phyloP scores from a whole-genome alignment of 768 basidiomycete species.

The Boletus sensibilis region DNA sequence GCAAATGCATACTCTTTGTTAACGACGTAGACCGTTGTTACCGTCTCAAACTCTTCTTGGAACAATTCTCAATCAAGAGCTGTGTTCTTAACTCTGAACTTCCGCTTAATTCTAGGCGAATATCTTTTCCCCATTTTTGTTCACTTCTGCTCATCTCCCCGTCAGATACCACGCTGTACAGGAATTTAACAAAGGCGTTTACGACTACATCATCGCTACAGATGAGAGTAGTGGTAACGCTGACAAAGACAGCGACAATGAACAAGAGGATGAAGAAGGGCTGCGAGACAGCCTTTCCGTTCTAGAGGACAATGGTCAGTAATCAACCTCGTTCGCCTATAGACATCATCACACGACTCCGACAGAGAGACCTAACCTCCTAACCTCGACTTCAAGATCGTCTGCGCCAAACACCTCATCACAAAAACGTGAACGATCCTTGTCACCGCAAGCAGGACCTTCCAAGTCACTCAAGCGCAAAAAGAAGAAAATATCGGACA shows the following conservation, averaged over 20 bases:
- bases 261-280: constrained; percentile 39
- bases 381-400: constrained; percentile 15
- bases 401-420: constrained; percentile 14
- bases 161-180: constrained; percentile 92
- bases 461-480: constrained; percentile 53
- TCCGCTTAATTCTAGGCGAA: constrained; percentile 86
- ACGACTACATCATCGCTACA: constrained; percentile 97
- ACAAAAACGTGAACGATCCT: constrained; percentile 60
- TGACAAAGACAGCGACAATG: constrained; percentile 50
- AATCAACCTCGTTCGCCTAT: background rate
- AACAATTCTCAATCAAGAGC: constrained; percentile 94
- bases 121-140: background rate
- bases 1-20: constrained; percentile 95
- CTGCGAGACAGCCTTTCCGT: background rate
- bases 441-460: constrained; percentile 37
- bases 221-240: constrained; percentile 73
- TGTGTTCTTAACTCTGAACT: constrained; percentile 96
- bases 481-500: constrained; percentile 51
- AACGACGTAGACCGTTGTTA: constrained; percentile 95
- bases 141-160: constrained; percentile 1
- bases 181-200: constrained; percentile 97
- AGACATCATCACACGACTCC: constrained; percentile 27
- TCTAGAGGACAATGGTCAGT: constrained; percentile 34
- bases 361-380: constrained; percentile 47
- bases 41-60: constrained; percentile 94